Evolutionary conservation across 177 flowering plant genomes (phyloP).

Genomic region (Vitis hybrid): DNA sequence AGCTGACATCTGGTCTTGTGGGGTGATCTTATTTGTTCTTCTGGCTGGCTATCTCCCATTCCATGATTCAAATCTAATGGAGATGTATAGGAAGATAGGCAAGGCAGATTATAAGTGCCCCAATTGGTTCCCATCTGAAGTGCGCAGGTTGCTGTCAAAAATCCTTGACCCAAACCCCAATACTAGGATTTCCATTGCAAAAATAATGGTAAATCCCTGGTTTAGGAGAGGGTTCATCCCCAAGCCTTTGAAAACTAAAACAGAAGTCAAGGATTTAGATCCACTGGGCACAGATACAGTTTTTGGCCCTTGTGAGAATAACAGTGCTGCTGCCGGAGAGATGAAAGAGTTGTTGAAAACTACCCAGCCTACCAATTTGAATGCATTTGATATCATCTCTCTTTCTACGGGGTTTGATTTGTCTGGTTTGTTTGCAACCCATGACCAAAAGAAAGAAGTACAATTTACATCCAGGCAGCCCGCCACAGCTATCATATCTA

Average conservation of each 20-base stretch:
- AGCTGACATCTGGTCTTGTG: conserved; percentile 89
- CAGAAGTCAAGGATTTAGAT: conserved; percentile 10
- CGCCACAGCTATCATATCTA: conserved; percentile 54
- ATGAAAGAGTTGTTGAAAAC: conserved; percentile 25
- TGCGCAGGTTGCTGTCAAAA: conserved; percentile 46
- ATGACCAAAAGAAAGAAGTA: conserved; percentile 32
- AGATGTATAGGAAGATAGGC: conserved; percentile 68
- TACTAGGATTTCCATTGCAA: conserved; percentile 50
- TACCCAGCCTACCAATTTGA: conserved; percentile 44
- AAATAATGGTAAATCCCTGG: conserved; percentile 66
- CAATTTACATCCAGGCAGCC: conserved; percentile 55
- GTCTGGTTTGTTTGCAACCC: conserved; percentile 58
- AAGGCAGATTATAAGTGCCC: conserved; percentile 71
- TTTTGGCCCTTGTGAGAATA: conserved; percentile 8
- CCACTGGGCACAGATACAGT: conserved; percentile 23
- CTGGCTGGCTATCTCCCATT: conserved; percentile 77
- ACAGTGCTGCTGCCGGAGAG: conserved; percentile 1
- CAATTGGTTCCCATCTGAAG: conserved; percentile 59
- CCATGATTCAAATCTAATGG: conserved; percentile 64
- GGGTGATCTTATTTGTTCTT: conserved; percentile 69
- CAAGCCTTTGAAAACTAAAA: conserved; percentile 12
- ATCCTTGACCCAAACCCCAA: conserved; percentile 68
- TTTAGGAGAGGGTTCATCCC: conserved; percentile 45
- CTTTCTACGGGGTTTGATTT: conserved; percentile 68
- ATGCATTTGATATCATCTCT: conserved; percentile 85